Conservation (phyloP, 2,329 filamentous ascomycete genomes). For the Talaromyces islandicus region DNA sequence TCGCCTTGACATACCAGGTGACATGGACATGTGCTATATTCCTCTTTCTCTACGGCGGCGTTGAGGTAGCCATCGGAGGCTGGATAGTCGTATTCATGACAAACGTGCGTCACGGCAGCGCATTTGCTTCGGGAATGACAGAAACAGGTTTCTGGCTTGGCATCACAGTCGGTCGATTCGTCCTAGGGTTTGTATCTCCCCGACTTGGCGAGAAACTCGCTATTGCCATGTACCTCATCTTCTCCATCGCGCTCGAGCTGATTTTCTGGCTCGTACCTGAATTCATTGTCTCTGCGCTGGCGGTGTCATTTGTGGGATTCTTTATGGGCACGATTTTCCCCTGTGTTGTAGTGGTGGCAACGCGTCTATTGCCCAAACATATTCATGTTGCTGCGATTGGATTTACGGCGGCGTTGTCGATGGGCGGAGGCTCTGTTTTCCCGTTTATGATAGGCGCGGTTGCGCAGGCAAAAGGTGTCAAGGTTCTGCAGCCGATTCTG, state of each 20-base stretch:
- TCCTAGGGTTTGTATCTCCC: slow-evolving; percentile 59
- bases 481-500: slow-evolving; percentile 53
- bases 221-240: slow-evolving; percentile 51
- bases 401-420: slow-evolving; percentile 66
- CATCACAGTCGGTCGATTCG: slow-evolving; percentile 62
- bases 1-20: slow-evolving; percentile 47
- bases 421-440: slow-evolving; percentile 60
- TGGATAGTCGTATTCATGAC: slow-evolving; percentile 79
- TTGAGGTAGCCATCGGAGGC: slow-evolving; percentile 59
- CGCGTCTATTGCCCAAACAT: slow-evolving; percentile 62
- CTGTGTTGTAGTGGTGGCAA: slow-evolving; percentile 60
- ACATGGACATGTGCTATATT: slow-evolving; percentile 70
- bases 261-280: slow-evolving; percentile 71
- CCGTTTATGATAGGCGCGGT: slow-evolving; percentile 64
- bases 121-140: slow-evolving; percentile 62
- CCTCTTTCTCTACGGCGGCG: slow-evolving; percentile 66
- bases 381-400: slow-evolving; percentile 68
- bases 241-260: slow-evolving; percentile 58
- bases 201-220: slow-evolving; percentile 61
- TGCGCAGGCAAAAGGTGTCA: slow-evolving; percentile 52
- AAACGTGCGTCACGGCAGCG: slow-evolving; percentile 55
- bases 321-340: slow-evolving; percentile 70
- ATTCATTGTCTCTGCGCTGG: slow-evolving; percentile 62
- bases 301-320: slow-evolving; percentile 63
- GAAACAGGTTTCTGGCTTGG: slow-evolving; percentile 74